These are phyloP conservation scores for Gossypium davidsonii DNA, from an alignment of 441 rosid genomes.

Conservation along the genomic window DNA sequence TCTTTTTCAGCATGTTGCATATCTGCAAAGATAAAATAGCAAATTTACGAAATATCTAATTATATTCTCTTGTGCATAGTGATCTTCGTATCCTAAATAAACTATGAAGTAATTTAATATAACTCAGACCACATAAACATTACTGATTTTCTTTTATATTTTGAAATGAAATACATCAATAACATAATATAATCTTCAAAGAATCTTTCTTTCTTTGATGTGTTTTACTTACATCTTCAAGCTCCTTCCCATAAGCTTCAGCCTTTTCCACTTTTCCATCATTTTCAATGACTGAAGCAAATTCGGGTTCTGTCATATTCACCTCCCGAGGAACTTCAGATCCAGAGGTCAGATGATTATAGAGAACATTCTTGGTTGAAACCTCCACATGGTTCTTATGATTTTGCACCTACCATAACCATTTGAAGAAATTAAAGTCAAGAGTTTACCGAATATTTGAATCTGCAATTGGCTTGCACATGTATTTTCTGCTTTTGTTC, in stretches of 20 bases:
- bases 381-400: constrained; percentile 25
- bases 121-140: not conserved
- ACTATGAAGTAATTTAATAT: not conserved
- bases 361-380: constrained; percentile 19
- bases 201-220: not conserved
- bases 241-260: constrained; percentile 72
- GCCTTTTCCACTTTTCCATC: constrained; percentile 61
- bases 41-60: not conserved
- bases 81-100: not conserved
- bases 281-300: constrained; percentile 34
- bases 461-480: not conserved
- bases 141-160: not conserved
- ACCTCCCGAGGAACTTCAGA: constrained; percentile 26
- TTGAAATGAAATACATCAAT: not conserved
- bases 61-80: not conserved
- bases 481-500: not conserved
- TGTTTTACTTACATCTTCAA: constrained; percentile 59
- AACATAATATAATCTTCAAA: constrained; percentile 1
- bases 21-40: constrained; percentile 44
- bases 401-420: constrained; percentile 33
- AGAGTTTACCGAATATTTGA: constrained; percentile 7
- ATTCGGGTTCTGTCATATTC: constrained; percentile 36
- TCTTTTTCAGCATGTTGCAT: constrained; percentile 73
- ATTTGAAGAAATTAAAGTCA: constrained; percentile 15
- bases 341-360: constrained; percentile 22